Evolutionary conservation across 2,329 filamentous ascomycete genomes (phyloP), one percentile per base, ranked within the genome.

Genomic region (Aspergillus texensis): DNA sequence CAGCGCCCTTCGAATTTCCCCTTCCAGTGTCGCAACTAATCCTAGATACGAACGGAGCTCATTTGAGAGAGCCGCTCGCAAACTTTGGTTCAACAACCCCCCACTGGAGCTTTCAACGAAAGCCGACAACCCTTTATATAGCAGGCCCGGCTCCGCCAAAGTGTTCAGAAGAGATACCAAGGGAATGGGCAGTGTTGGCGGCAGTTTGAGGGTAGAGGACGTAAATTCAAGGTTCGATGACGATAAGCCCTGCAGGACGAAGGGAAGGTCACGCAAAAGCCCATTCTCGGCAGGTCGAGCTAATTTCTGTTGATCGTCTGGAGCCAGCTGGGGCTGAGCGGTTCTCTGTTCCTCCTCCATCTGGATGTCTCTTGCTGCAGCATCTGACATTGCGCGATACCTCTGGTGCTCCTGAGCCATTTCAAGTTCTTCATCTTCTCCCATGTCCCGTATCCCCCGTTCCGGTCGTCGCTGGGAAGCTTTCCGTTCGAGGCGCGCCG

Each of bases 41-140:
- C 91, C 91, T 30, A 99, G 83, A 74, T 99, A 99, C 4, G 93
- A 93, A 54, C 93, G 89, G 45, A 99, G 83, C 78, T 99, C 94
- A 53, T 87, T 86, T 54, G 89, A 88, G 64, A 99, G 89, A 32
- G 95, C 94, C 32, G 94, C 93, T 28, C 94, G 88, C 62, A 99
- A 83, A 78, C 94, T 98, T 78, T 99, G 95, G 10, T 90, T 92
- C 6, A 99, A 86, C n/a, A 99, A 82, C 0, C 94, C 94, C 36
- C 91, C 89, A 57, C 93, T 91, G 1, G 88, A 88, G 5, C 90
- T 90, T 64, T 96, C 91, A 62, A 94, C 90, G 78, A 97, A 99
- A 4, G 85, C 84, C 16, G 93, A 88, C 1, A 99, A 85, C 1
- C 88, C 88, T 64, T 90, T 88, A 75, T 97, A 99, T 10, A 99